phyloP scores from a whole-genome alignment of 768 basidiomycete species.

The Suillus lakei region DNA sequence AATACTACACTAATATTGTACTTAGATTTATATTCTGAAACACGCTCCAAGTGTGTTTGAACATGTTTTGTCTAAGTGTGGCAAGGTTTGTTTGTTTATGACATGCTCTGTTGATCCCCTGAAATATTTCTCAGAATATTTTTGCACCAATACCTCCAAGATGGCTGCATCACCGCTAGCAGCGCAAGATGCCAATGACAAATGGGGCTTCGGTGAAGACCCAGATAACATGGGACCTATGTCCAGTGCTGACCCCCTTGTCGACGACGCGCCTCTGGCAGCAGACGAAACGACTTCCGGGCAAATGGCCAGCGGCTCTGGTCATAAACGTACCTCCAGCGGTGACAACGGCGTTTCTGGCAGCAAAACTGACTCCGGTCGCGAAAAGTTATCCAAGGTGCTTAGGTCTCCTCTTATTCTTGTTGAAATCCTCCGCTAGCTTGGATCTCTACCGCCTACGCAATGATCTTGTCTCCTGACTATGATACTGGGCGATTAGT shows the following conservation, averaged over 20 bases:
- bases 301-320: background rate
- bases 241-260: slow-evolving; percentile 52
- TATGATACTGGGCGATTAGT: slow-evolving; percentile 15
- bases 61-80: slow-evolving; percentile 2
- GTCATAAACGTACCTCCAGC: slow-evolving; percentile 48
- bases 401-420: slow-evolving; percentile 65
- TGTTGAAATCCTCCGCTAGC: slow-evolving; percentile 36
- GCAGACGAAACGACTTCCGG: slow-evolving; percentile 23
- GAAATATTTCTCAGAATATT: background rate
- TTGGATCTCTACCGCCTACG: slow-evolving; percentile 25
- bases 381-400: slow-evolving; percentile 88
- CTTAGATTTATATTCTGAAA: background rate
- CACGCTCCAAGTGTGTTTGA: background rate
- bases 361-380: slow-evolving; percentile 50
- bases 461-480: slow-evolving; percentile 14
- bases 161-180: slow-evolving; percentile 20
- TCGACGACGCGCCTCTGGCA: slow-evolving; percentile 43
- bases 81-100: slow-evolving; percentile 2
- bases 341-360: slow-evolving; percentile 42
- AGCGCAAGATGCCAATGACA: slow-evolving; percentile 33
- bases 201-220: slow-evolving; percentile 54
- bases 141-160: slow-evolving; percentile 11
- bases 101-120: background rate
- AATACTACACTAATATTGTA: background rate
- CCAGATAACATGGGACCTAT: slow-evolving; percentile 52